phyloP scores from a whole-genome alignment of 768 basidiomycete species.

The Cystofilobasidium macerans region DNA sequence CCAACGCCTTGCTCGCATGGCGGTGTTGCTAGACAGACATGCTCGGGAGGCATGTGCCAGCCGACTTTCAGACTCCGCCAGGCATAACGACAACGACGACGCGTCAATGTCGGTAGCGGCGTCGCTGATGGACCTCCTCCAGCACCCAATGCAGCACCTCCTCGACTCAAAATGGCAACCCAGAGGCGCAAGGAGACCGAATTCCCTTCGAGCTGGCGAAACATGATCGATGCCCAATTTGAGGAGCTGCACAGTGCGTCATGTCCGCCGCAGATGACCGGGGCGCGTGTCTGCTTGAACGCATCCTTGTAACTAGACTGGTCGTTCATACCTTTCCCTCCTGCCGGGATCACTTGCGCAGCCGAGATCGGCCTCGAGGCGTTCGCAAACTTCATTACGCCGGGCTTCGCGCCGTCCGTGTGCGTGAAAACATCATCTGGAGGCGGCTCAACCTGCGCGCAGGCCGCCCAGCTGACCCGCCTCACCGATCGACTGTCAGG shows the following conservation, averaged over 20 bases:
- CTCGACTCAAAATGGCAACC: too few relatives aligned
- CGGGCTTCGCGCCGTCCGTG: not conserved
- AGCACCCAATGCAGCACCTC: too few relatives aligned
- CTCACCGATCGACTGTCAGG: not conserved
- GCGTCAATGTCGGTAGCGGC: too few relatives aligned
- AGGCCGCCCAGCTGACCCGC: not conserved
- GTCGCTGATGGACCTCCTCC: too few relatives aligned
- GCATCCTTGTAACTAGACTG: too few relatives aligned
- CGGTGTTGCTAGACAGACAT: too few relatives aligned
- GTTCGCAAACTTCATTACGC: not conserved
- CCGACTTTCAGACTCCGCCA: too few relatives aligned
- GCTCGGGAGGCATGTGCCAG: too few relatives aligned
- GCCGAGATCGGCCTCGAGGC: constrained; percentile 6
- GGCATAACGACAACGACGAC: too few relatives aligned
- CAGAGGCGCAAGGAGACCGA: not conserved
- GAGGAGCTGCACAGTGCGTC: not conserved
- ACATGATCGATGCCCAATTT: not conserved
- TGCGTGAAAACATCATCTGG: not conserved
- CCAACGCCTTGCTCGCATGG: too few relatives aligned
- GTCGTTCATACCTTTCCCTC: too few relatives aligned
- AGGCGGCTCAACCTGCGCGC: not conserved
- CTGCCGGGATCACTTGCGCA: not conserved
- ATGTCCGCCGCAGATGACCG: not conserved
- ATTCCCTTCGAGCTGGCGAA: not conserved
- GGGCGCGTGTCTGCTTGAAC: too few relatives aligned